Evolutionary conservation across 352 stramenopile species (phyloP), one percentile per base, ranked within the genome.

Genomic region (Phytophthora ohioensis): DNA sequence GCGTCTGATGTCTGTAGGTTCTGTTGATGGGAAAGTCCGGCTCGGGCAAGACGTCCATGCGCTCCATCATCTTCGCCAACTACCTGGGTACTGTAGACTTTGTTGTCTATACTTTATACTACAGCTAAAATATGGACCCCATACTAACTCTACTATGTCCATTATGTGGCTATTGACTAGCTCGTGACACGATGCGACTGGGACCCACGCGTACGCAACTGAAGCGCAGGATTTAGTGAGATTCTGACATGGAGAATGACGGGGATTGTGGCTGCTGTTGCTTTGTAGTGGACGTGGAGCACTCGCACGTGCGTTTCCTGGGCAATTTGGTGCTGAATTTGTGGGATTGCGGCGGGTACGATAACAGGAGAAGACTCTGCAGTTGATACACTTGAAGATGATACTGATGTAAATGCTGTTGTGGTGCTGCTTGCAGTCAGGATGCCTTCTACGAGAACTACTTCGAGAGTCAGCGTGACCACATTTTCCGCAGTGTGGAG

Each of bases 61-160:
- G 98, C 59, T 99, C 94, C 53, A 99, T 99, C 69, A 99, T 99
- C 76, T 99, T 99, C 78, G 98, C 98, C 68, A 99, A 99, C 85
- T 99, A 99, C 81, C 77, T 99, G 60, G 97, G 86, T 96, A 74
- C 41, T 13, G 39, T 13, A 30, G 0, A 42, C 10, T 53, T 0
- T 34, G 38, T 13, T 34, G 4, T 51, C 30, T 47, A 8, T 3
- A 15, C 21, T 27, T 27, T 27, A 61, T 61, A 17, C 15, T n/a
- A 10, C 30, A 17, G n/a, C 51, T 21, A 6, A 10, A 36, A 10
- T 43, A 41, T 5, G 11, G 32, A n/a, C 9, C 32, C 13, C 45
- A 3, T 7, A 39, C 53, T 62, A 34, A 63, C 49, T 31, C 9
- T 58, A 0, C 56, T 4, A n/a, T 34, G n/a, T 9, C 46, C 42